Base-by-base conservation (phyloP, 768 basidiomycete genomes). In the Peribolospora kevripleyi region DNA sequence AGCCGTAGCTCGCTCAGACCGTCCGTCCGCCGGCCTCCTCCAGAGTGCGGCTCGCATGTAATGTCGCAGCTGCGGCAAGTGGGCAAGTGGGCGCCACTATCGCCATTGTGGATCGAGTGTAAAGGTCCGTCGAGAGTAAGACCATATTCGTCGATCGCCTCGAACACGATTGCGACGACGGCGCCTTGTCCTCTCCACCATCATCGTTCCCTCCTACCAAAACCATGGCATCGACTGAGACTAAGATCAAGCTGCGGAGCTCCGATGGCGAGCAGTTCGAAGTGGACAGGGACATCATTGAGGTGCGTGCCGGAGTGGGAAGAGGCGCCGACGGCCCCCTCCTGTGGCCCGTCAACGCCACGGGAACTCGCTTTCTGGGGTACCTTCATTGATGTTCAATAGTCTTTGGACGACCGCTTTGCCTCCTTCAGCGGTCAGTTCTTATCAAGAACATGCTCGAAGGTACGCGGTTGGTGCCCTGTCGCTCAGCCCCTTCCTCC, bases 401-500 rank as follows among this genome's bases (percentile, higher is more conserved):
- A 9, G 11, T 25, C 6, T n/a, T n/a, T 53, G 42, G 11, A 6
- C 11, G 7, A 25, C 42, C 38, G 37, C 5, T n/a, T 7, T 39
- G 9, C 36, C 7, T 52, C 47, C 56, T 53, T 49, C 14, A 42
- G 46, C 84, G 93, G 68, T 82, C 79, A 59, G 87, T 91, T 7
- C 77, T 98, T 63, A 93, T 98, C 70, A 93, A 91, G 75, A 91
- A 93, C 74, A 95, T 98, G 93, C 82, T 97, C 53, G 93, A 97
- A 71, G 93, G 93, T 85, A 55, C 46, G 72, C 61, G 7, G n/a
- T n/a, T 25, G 25, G 25, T 25, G 25, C 25, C 25, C 25, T 25
- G 51, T 43, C 37, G 47, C 38, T 46, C n/a, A 49, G 36, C 56
- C 58, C 50, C 53, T 59, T 58, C 53, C 42, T 7, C 13, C 42